Evolutionary conservation across 225 moss, liverwort and hornwort genomes (phyloP).

Genomic region (Sphagnum tenellum): DNA sequence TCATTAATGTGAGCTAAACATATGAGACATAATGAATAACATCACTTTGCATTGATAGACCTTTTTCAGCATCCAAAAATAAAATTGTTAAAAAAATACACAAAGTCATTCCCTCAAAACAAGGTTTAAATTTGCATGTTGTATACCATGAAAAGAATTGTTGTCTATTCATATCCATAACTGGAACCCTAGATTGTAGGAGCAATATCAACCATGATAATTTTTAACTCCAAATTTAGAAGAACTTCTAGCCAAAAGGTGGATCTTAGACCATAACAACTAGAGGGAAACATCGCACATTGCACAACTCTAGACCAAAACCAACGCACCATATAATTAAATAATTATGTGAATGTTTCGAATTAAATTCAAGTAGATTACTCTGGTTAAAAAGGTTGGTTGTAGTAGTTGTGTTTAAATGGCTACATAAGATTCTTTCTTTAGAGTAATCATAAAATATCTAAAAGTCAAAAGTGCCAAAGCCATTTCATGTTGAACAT

Average conservation of each 20-base stretch:
- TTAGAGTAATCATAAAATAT: not conserved
- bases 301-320: slow-evolving; percentile 68
- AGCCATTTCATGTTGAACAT: not conserved
- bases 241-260: slow-evolving; percentile 80
- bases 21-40: too few species aligned
- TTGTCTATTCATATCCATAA: slow-evolving; percentile 78
- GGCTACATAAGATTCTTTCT: not conserved
- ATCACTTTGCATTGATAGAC: too few species aligned
- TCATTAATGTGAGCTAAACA: too few species aligned
- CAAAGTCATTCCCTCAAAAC: too few species aligned
- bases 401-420: not conserved
- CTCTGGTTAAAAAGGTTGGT: too few species aligned
- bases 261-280: slow-evolving; percentile 97
- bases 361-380: too few species aligned
- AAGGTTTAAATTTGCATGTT: too few species aligned
- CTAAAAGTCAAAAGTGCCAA: not conserved
- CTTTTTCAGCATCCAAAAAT: too few species aligned
- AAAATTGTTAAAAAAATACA: too few species aligned
- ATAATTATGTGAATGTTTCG: too few species aligned
- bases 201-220: slow-evolving; percentile 80
- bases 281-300: slow-evolving; percentile 92
- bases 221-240: slow-evolving; percentile 82
- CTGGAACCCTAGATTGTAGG: slow-evolving; percentile 93
- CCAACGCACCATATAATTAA: not conserved
- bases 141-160: slow-evolving; percentile 82